Percentiles rank a stretch among this genome's conserved stretches.
phyloP scores from a whole-genome alignment of 2,329 filamentous ascomycete genomes.

The Sclerotinia spermophila region DNA sequence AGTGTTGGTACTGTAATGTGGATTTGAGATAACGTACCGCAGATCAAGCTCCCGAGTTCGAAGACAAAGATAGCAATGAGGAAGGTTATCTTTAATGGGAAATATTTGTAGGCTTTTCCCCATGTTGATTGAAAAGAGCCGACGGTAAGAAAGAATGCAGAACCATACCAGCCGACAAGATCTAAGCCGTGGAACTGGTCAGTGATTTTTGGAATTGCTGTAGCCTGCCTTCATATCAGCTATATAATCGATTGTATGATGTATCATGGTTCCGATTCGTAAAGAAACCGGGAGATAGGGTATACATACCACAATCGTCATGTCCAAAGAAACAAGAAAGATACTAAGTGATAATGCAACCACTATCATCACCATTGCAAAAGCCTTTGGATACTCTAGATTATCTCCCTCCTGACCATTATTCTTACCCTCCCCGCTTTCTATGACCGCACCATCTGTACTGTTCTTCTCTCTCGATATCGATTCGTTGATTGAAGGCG shows the following conservation, averaged over 20 bases:
- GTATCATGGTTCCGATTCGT: not conserved
- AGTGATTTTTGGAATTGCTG: constrained; percentile 55
- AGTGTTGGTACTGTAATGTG: not conserved
- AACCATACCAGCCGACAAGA: constrained; percentile 55
- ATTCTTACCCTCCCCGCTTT: constrained; percentile 7
- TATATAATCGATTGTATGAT: not conserved
- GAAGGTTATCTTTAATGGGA: constrained; percentile 37
- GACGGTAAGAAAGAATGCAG: constrained; percentile 50
- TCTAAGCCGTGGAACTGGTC: constrained; percentile 48
- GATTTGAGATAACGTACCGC: constrained; percentile 30
- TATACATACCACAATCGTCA: constrained; percentile 47
- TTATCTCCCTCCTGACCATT: constrained; percentile 20
- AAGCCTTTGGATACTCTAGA: constrained; percentile 32
- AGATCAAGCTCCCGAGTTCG: constrained; percentile 40
- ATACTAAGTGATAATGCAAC: constrained; percentile 46
- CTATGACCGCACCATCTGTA: constrained; percentile 15
- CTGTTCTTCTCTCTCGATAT: constrained; percentile 26
- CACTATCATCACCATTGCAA: constrained; percentile 42
- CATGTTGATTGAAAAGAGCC: constrained; percentile 38
- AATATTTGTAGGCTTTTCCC: constrained; percentile 38
- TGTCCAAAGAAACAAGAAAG: constrained; percentile 43
- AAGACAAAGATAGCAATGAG: constrained; percentile 38
- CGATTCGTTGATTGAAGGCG: constrained; percentile 23
- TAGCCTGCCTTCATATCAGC: constrained; percentile 37
- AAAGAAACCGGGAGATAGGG: not conserved